These are phyloP conservation scores for Yamadazyma sp. DNA, from an alignment of 805 yeast species.

Conservation along the genomic window DNA sequence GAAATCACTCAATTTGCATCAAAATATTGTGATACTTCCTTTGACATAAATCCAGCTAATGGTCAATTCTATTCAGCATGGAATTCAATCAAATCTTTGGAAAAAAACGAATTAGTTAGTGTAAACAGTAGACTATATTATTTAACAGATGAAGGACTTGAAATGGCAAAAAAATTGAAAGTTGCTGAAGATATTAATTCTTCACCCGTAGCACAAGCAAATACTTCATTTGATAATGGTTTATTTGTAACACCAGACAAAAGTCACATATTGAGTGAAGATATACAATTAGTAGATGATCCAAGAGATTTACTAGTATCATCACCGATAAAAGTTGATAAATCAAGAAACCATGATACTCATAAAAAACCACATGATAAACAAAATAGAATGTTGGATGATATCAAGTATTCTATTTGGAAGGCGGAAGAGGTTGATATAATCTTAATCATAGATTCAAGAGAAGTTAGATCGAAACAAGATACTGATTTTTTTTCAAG, in stretches of 20 bases:
- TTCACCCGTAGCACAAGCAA: slow-evolving; percentile 19
- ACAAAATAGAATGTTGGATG: slow-evolving; percentile 17
- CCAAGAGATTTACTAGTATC: slow-evolving; percentile 9
- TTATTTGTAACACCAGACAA: slow-evolving; percentile 24
- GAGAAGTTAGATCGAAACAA: slow-evolving; percentile 69
- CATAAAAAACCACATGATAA: slow-evolving; percentile 21
- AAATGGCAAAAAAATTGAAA: slow-evolving; percentile 56
- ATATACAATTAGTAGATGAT: slow-evolving; percentile 8
- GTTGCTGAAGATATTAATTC: slow-evolving; percentile 38
- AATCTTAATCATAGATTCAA: slow-evolving; percentile 66
- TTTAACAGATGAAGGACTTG: slow-evolving; percentile 68
- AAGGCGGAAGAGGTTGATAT: slow-evolving; percentile 55
- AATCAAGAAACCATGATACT: background rate
- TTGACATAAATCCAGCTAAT: slow-evolving; percentile 56
- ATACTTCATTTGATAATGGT: slow-evolving; percentile 35
- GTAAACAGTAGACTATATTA: slow-evolving; percentile 51
- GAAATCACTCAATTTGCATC: slow-evolving; percentile 55
- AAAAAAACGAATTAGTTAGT: slow-evolving; percentile 57
- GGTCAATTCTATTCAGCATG: slow-evolving; percentile 73
- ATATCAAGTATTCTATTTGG: slow-evolving; percentile 55
- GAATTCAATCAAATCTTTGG: slow-evolving; percentile 62
- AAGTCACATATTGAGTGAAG: slow-evolving; percentile 4
- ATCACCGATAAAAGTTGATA: slow-evolving; percentile 3
- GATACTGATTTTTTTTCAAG: slow-evolving; percentile 70
- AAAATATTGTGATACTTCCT: slow-evolving; percentile 55